Evolutionary conservation across 2,329 filamentous ascomycete species (phyloP), one percentile per base, ranked within the genome.

Genomic region (Stachybotrys echinatus): DNA sequence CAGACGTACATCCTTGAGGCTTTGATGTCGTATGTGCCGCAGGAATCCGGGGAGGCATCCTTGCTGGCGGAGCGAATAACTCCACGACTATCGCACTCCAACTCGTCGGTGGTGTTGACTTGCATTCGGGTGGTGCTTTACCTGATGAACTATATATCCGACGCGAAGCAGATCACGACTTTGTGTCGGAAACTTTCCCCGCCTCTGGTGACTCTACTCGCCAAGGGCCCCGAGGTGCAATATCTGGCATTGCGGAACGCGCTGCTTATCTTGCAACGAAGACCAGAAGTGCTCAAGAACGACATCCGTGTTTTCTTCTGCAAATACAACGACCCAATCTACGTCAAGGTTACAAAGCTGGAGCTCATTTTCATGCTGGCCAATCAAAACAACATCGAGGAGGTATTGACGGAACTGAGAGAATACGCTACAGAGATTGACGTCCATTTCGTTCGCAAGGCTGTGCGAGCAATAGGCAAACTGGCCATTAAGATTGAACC

Each of bases 301-400:
- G 94, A 99, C 68, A 97, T 99, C 54, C 84, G 94, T 44, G 94
- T 99, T 27, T 99, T 99, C 73, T 99, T 99, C 72, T 99, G 94
- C 83, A 99, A 99, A 77, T 99, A 99, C 72, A 99, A 99, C 67
- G 94, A 99, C 64, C 94, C 94, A 0, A 99, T 99, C 56, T 99
- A 97, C 67, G 94, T 99, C 72, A 99, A 99, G 70, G 94, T 99
- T 47, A 99, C 94, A 17, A 99, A 99, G 71, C 79, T 99, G 46
- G 94, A 99, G 71, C 81, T 99, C 59, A 97, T 99, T 58, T 99
- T 99, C 70, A 99, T 97, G 94, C 80, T 99, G 52, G 94, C 94
- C 7, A 96, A 84, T 31, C 91, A 96, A 69, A 88, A 86, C 61
- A 99, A 99, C 66, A 99, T 99, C 59, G 87, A 90, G 45, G 90